phyloP scores from a whole-genome alignment of 306 rosid genomes.

The Dryas drummondii region DNA sequence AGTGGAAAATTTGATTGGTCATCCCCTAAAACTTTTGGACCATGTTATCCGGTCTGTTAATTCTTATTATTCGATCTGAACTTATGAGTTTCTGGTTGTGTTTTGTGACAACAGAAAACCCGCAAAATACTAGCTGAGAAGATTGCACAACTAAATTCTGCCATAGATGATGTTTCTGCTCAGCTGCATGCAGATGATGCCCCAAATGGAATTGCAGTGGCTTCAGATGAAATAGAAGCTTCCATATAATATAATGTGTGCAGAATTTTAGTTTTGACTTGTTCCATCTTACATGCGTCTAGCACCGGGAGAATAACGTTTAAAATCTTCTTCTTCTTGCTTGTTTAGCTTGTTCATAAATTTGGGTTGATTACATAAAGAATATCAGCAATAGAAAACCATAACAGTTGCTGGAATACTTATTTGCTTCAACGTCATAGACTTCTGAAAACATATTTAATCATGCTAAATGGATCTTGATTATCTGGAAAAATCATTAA shows the following conservation, averaged over 20 bases:
- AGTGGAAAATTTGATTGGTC: slow-evolving; percentile 13
- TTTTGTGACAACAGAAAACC: slow-evolving; percentile 36
- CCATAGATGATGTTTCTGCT: slow-evolving; percentile 54
- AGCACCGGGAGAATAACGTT: slow-evolving; percentile 10
- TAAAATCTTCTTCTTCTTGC: neutral
- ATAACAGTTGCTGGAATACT: neutral
- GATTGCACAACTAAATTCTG: slow-evolving; percentile 54
- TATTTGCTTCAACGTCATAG: neutral
- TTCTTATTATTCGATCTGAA: neutral
- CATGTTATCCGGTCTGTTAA: neutral
- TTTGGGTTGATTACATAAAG: neutral
- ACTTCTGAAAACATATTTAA: too few species aligned
- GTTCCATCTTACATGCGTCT: slow-evolving; percentile 5
- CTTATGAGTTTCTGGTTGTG: neutral
- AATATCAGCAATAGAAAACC: neutral
- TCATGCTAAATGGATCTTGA: too few species aligned
- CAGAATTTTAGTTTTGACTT: neutral
- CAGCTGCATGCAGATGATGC: slow-evolving; percentile 34
- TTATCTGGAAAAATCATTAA: too few species aligned
- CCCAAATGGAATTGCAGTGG: slow-evolving; percentile 25
- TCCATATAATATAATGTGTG: slow-evolving; percentile 22
- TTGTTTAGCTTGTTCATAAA: slow-evolving; percentile 2
- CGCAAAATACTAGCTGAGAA: slow-evolving; percentile 53
- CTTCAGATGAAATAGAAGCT: slow-evolving; percentile 48
- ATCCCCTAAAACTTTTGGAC: neutral